These are phyloP conservation scores for Fraxinus nigra DNA, from an alignment of 305 asterid species.

Conservation along the genomic window DNA sequence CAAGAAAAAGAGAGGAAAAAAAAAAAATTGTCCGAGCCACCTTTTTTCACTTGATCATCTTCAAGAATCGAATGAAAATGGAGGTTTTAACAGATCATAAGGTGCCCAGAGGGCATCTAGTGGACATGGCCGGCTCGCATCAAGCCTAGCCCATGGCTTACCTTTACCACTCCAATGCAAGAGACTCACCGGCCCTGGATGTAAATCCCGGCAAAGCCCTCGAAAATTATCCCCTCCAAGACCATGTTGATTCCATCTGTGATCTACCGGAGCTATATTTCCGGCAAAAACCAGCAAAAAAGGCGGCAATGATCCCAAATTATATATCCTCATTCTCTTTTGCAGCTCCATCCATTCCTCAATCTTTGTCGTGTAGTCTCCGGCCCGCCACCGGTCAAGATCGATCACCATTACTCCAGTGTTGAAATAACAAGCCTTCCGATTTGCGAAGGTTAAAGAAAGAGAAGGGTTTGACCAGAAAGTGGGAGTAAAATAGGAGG, in stretches of 20 bases:
- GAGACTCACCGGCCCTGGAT: not conserved
- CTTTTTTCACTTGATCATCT: not conserved
- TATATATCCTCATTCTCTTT: not conserved
- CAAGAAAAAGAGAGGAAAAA: not conserved
- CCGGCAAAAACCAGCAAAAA: not conserved
- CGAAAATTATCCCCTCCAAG: not conserved
- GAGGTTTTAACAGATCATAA: not conserved
- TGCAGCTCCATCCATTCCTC: not conserved
- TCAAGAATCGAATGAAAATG: not conserved
- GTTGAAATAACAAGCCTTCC: not conserved
- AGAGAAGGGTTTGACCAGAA: not conserved
- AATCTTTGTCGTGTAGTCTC: not conserved
- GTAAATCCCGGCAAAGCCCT: not conserved
- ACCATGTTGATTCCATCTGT: not conserved
- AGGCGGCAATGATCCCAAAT: not conserved
- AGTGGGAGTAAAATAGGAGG: not conserved
- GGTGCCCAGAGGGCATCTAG: not conserved
- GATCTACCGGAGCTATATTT: not conserved
- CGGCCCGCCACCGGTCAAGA: not conserved
- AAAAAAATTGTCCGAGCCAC: not conserved
- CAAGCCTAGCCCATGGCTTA: conserved; percentile 4
- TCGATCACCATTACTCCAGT: not conserved
- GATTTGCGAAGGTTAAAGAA: not conserved
- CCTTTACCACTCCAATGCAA: not conserved
- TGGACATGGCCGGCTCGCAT: not conserved